A percentile compares a stretch with the other conserved stretches of the same genome.
Evolutionary conservation across 2,329 filamentous ascomycete genomes (phyloP).

Genomic region (Elsinoe batatas): DNA sequence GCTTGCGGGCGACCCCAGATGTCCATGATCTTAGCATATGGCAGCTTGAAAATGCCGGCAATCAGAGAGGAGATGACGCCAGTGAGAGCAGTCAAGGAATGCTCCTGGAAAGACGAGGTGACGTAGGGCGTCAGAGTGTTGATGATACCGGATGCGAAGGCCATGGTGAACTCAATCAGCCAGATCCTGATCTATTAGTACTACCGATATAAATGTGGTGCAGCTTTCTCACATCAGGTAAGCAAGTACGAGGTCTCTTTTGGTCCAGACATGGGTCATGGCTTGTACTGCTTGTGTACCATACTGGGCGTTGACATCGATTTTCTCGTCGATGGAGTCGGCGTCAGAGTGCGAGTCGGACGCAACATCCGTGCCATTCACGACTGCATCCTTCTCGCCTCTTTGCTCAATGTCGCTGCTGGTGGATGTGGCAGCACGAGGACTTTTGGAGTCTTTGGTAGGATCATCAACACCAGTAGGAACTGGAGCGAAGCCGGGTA

Average conservation of each 20-base stretch:
- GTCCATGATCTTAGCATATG: slow-evolving; percentile 33
- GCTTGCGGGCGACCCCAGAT: slow-evolving; percentile 34
- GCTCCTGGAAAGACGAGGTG: slow-evolving; percentile 27
- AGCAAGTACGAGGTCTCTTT: slow-evolving; percentile 28
- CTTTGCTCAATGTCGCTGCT: slow-evolving; percentile 13
- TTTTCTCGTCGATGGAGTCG: slow-evolving; percentile 7
- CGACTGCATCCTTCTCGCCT: slow-evolving; percentile 7
- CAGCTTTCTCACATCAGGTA: slow-evolving; percentile 28
- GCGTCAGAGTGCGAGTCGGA: not conserved
- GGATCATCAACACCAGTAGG: not conserved
- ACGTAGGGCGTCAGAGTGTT: slow-evolving; percentile 34
- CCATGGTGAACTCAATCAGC: slow-evolving; percentile 41
- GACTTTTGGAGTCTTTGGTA: not conserved
- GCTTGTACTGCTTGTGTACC: slow-evolving; percentile 33
- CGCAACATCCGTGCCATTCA: not conserved
- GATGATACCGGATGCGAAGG: slow-evolving; percentile 35
- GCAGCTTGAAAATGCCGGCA: slow-evolving; percentile 29
- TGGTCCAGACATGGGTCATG: slow-evolving; percentile 33
- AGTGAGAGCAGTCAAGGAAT: slow-evolving; percentile 29
- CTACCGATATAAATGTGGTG: not conserved
- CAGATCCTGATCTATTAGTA: slow-evolving; percentile 31
- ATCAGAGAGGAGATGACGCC: slow-evolving; percentile 29
- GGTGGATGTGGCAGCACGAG: not conserved
- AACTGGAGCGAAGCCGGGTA: not conserved
- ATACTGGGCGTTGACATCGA: slow-evolving; percentile 25